Percentiles rank a stretch among this genome's conserved stretches.
Evolutionary conservation across 805 yeast genomes (phyloP).

Genomic region (Kluyveromyces wickerhamii): DNA sequence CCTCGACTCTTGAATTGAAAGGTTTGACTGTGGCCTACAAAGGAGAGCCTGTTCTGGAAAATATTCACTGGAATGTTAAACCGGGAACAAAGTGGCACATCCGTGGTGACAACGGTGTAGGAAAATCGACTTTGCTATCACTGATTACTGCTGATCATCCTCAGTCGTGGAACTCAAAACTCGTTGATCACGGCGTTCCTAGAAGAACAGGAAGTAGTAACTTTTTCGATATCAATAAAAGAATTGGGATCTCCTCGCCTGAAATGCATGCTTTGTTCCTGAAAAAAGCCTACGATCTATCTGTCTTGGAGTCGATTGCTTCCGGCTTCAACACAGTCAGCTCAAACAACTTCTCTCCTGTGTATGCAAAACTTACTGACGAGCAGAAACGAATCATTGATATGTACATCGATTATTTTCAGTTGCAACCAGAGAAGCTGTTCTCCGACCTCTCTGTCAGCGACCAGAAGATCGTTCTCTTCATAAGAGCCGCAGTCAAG

Average conservation of each 20-base stretch:
- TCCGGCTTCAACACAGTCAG: constrained; percentile 71
- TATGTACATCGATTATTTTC: constrained; percentile 40
- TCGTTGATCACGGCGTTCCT: constrained; percentile 53
- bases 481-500: constrained; percentile 70
- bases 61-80: constrained; percentile 58
- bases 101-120: constrained; percentile 85
- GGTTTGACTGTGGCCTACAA: constrained; percentile 60
- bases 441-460: constrained; percentile 56
- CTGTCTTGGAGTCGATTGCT: constrained; percentile 49
- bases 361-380: constrained; percentile 29
- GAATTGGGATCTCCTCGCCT: constrained; percentile 86
- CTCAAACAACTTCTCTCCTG: constrained; percentile 41
- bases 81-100: constrained; percentile 83
- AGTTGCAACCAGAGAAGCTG: constrained; percentile 26
- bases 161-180: constrained; percentile 78
- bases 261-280: constrained; percentile 90
- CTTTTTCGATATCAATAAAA: constrained; percentile 68
- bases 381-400: constrained; percentile 31
- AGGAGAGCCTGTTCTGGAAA: constrained; percentile 48
- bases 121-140: constrained; percentile 82
- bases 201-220: constrained; percentile 68
- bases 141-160: constrained; percentile 93
- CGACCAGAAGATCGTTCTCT: constrained; percentile 69
- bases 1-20: constrained; percentile 43
- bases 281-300: constrained; percentile 30